Conservation (phyloP, 805 yeast species). For the Nakazawaea molendinolei region DNA sequence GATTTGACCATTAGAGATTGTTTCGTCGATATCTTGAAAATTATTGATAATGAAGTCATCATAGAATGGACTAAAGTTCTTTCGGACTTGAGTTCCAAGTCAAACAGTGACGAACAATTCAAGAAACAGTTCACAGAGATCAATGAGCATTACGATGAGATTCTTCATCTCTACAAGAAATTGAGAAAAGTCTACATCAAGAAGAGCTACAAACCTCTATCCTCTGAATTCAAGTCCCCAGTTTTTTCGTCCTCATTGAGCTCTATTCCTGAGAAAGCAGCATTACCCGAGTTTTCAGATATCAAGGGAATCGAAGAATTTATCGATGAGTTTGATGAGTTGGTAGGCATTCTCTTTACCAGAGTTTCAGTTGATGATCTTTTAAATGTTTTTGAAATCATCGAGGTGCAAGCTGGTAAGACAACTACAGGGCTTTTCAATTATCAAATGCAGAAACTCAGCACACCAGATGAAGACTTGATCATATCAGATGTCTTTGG, state of each 20-base stretch:
- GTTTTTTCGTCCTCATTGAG: constrained; percentile 35
- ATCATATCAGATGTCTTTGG: constrained; percentile 61
- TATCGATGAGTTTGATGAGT: constrained; percentile 54
- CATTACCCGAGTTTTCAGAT: constrained; percentile 38
- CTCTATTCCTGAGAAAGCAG: constrained; percentile 38
- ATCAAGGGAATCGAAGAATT: constrained; percentile 50
- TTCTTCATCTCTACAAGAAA: constrained; percentile 46
- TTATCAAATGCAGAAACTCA: constrained; percentile 35
- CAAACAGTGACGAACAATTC: constrained; percentile 14
- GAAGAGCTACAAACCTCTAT: constrained; percentile 61
- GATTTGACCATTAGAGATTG: constrained; percentile 52
- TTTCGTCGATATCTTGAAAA: constrained; percentile 57
- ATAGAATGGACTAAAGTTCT: constrained; percentile 40
- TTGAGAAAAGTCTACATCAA: constrained; percentile 65
- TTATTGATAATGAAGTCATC: constrained; percentile 59
- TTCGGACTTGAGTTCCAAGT: constrained; percentile 21
- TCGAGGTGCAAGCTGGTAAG: constrained; percentile 63
- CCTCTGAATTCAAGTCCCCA: constrained; percentile 28
- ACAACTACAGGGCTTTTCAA: constrained; percentile 51
- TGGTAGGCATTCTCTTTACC: constrained; percentile 50
- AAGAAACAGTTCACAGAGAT: constrained; percentile 14
- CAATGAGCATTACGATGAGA: constrained; percentile 17
- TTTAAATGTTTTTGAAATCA: constrained; percentile 64
- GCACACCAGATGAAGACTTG: constrained; percentile 46
- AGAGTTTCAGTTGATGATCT: constrained; percentile 66